Base-by-base conservation (phyloP, 495 filamentous ascomycete species). In the Patellaria atrata region DNA sequence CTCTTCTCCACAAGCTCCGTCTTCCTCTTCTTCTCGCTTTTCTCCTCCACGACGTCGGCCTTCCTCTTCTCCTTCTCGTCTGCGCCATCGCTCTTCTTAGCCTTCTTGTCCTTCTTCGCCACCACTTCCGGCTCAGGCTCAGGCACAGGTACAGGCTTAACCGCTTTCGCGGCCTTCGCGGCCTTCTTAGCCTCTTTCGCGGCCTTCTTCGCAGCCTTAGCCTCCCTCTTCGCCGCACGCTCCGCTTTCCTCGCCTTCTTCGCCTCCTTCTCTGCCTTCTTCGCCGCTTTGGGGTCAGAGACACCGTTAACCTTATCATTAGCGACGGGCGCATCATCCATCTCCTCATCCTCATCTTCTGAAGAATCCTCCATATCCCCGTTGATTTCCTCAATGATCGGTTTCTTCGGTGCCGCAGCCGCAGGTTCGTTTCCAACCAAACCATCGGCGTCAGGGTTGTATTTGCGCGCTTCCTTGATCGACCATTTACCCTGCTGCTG, bases 361-460 rank as follows among this genome's bases (percentile, higher is more conserved):
- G 44, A 34, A 24, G 44, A 40, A 16, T 43, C 44, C 14, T 16
- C 16, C 20, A 41, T 40, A 22, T 41, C 36, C 6, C 34, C 33
- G 13, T 31, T 22, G 2, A 21, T 28, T 11, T 35, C 43, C 41
- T 40, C 48, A 7, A 22, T 37, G 5, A 27, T 30, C 13, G 24
- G 38, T 28, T 31, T 50, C 43, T 42, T 48, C 35, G 25, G 61
- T 31, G 46, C 47, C 35, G 40, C 41, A 18, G 73, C 65, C 26
- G 75, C 64, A 13, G 67, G 65, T 41, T 80, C 79, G 47, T 87
- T 75, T 5, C 71, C 71, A 33, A 68, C 62, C 29, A 94, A 51
- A 14, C 86, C 85, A 59, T 97, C 89, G 30, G 83, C 89, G 59
- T 94, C 89, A 18, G 73, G 63, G 57, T 96, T 96, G 64, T 97